Base-by-base conservation (phyloP, 371 early-diverging fungal genomes). In the Cladochytrium tenue region DNA sequence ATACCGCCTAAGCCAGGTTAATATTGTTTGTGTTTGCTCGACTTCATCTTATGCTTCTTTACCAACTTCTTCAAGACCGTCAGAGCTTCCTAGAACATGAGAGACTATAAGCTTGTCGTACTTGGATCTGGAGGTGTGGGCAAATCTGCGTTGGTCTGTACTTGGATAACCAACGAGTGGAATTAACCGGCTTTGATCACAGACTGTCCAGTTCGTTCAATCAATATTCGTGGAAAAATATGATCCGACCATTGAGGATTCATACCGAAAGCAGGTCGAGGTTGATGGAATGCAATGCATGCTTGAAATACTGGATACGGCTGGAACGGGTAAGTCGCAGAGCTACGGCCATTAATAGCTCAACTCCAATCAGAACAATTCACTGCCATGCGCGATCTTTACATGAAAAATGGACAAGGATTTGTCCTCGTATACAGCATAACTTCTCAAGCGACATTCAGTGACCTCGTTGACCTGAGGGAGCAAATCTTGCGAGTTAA, bases 211-310 rank as follows among this genome's bases (percentile, higher is more conserved):
- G 71, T 94, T 93, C 74, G 92, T 94, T 53, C 93, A 92, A 77
- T 88, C 89, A 10, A 90, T 90, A 60, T 95, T 95, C 71, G 90
- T 92, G 28, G 93, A 95, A 68, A 93, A 93, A 62, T 94, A 95
- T 71, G 96, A 94, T 74, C 95, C 95, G 33, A 95, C 95, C 3
- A 94, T 95, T 56, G 95, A 95, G 80, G 96, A 95, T 81, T 92
- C 92, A 7, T 95, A 95, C 80, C 87, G 93, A 64, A 93, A 94
- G 70, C 90, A 93, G 70, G 90, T 91, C 69, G 81, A 86, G 25
- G 88, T 95, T 61, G 93, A 95, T 60, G 89, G 88, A 31, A 90
- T 92, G 66, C 86, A 84, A 1, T 92, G 93, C 23, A 70, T 92
- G 56, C 80, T 95, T n/a, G 95, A 95, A 73, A 89, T 95, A 4